Base-by-base conservation (phyloP, 257 asterid genomes). In the Solanum appendiculatum region DNA sequence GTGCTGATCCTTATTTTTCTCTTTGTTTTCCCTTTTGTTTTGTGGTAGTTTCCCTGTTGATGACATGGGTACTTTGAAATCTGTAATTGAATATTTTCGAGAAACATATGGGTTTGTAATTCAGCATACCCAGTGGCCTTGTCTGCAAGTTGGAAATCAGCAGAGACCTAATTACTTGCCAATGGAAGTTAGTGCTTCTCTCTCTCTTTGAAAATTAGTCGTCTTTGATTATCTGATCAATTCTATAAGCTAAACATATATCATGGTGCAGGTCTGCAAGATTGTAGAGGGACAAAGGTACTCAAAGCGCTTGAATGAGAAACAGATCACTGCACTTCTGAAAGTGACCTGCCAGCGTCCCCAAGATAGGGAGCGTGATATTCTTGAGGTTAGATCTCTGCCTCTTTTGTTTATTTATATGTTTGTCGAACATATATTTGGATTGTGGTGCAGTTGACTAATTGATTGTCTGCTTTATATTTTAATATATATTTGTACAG, bases 281-380 rank as follows among this genome's bases (percentile, higher is more conserved):
- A 95, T 97, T 72, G 99, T 97, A 0, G 98, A 92, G 86, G 99
- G 99, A 72, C 99, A 97, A 90, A 90, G 99, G 74, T 97, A 97
- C 70, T 95, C 99, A 0, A 97, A 96, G 92, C 93, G 98, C 88
- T 90, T 97, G 84, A 97, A 97, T 89, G 99, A 97, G 91, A 93
- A 91, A 33, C 99, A 97, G 92, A 96, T 96, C 58, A 96, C 99
- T 85, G 98, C 96, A 3, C 93, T 97, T 29, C 95, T 97, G 60
- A 96, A 92, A 85, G 99, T 97, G 85, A 97, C 99, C 5, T 97
- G 99, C 92, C 99, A 96, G 92, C 98, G 99, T 16, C 99, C 99
- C 4, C 92, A 90, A 1, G 98, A 96, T 46, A 92, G 99, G 84
- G 99, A 97, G 83, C 27, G 16, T 0, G 98, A 95, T 89, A 96